These are phyloP conservation scores for Xylaria sp. DNA, from an alignment of 2,329 filamentous ascomycete species.

Conservation along the genomic window DNA sequence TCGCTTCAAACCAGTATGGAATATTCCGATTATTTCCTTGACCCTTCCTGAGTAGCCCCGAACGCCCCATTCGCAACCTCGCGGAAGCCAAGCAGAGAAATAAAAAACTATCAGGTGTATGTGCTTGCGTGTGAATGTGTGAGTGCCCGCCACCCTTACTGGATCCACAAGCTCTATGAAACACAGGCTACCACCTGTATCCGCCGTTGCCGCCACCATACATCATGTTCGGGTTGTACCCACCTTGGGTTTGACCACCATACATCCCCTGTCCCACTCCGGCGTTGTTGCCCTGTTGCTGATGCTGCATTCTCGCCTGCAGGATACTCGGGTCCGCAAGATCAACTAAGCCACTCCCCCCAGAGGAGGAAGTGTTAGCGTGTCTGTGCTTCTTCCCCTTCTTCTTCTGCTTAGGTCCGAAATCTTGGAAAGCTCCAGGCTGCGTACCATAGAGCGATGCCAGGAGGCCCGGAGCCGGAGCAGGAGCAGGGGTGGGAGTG, in stretches of 20 bases:
- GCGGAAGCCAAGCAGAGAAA: conserved; percentile 36
- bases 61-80: conserved; percentile 34
- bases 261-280: conserved; percentile 89
- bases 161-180: conserved; percentile 21
- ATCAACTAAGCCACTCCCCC: conserved; percentile 99
- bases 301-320: conserved; percentile 94
- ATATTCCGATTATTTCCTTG: conserved; percentile 36
- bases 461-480: conserved; percentile 88
- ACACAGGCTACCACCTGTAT: conserved; percentile 64
- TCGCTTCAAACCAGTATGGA: conserved; percentile 49
- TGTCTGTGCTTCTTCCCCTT: conserved; percentile 99
- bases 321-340: conserved; percentile 99
- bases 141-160: conserved; percentile 26
- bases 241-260: conserved; percentile 88
- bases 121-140: no score
- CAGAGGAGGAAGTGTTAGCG: conserved; percentile 99
- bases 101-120: conserved; percentile 28
- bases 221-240: conserved; percentile 88
- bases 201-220: conserved; percentile 66
- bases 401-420: conserved; percentile 97
- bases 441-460: conserved; percentile 88
- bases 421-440: conserved; percentile 86
- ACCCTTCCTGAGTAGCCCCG: conserved; percentile 33
- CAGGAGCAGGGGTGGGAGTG: conserved; percentile 81
- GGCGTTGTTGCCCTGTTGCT: conserved; percentile 73